phyloP scores from a whole-genome alignment of 1,139 yeast species.

The Kodamaea derodonti region DNA sequence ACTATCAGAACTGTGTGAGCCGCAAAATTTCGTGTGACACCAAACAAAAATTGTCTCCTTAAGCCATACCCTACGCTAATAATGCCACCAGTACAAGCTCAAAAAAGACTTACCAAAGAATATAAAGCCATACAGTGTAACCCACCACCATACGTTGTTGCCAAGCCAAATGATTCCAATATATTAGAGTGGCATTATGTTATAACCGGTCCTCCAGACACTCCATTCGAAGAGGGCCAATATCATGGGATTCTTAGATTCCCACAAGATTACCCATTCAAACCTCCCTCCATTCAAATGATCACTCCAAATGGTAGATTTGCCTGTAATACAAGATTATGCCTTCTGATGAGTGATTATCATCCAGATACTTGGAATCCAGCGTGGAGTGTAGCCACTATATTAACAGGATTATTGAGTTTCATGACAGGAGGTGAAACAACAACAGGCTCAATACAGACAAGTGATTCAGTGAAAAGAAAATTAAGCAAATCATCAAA shows the following conservation, averaged over 20 bases:
- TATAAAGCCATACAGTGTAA: constrained; percentile 67
- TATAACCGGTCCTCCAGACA: constrained; percentile 80
- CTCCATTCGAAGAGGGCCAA: constrained; percentile 84
- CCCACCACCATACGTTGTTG: constrained; percentile 78
- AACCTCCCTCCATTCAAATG: constrained; percentile 90
- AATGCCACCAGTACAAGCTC: constrained; percentile 52
- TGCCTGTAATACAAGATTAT: constrained; percentile 71
- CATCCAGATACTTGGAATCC: constrained; percentile 97
- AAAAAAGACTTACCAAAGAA: constrained; percentile 65
- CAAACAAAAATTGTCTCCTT: no score
- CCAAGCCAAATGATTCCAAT: constrained; percentile 73
- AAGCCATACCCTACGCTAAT: no score
- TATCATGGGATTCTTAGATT: constrained; percentile 84
- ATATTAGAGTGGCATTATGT: constrained; percentile 66
- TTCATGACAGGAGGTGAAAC: constrained; percentile 66
- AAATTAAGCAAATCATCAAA: constrained; percentile 50
- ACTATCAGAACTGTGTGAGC: no score
- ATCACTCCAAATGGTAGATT: constrained; percentile 84
- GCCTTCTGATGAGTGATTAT: constrained; percentile 86
- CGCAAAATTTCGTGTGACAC: no score
- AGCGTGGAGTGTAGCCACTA: constrained; percentile 89
- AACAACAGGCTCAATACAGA: constrained; percentile 38
- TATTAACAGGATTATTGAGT: constrained; percentile 76
- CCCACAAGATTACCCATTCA: constrained; percentile 85
- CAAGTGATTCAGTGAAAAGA: constrained; percentile 34